A percentile compares a stretch with the other conserved stretches of the same genome.
Conservation (phyloP, 1,284 basidiomycete genomes). For the Mycena sp. region DNA sequence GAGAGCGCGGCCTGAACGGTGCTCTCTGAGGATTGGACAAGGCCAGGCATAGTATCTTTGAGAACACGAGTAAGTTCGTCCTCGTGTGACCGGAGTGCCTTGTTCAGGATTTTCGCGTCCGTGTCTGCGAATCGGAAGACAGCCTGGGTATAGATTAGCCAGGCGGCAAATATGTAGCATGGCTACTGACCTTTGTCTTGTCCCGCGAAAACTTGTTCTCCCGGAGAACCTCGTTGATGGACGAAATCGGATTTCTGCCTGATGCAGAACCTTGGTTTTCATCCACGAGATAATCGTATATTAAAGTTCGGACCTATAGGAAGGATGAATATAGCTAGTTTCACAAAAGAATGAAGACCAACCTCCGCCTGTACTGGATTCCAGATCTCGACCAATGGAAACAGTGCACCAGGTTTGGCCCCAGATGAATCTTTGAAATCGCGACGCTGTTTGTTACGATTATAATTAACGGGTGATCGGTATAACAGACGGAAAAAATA, state of each 20-base stretch:
- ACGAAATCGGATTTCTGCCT: conserved; percentile 88
- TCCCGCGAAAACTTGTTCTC: conserved; percentile 85
- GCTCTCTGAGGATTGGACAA: conserved; percentile 80
- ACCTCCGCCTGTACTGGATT: conserved; percentile 92
- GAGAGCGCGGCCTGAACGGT: conserved; percentile 71
- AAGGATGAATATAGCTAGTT: conserved; percentile 29
- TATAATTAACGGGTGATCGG: conserved; percentile 12
- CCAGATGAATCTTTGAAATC: conserved; percentile 89
- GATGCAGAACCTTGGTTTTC: conserved; percentile 84
- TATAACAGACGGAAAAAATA: conserved; percentile 33
- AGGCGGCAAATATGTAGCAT: neutral
- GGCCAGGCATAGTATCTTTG: conserved; percentile 92
- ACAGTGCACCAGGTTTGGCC: conserved; percentile 76
- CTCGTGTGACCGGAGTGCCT: conserved; percentile 82
- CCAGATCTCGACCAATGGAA: conserved; percentile 93
- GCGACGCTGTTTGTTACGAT: conserved; percentile 66
- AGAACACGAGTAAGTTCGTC: conserved; percentile 88
- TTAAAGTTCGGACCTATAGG: conserved; percentile 81
- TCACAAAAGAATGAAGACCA: conserved; percentile 28
- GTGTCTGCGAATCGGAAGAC: conserved; percentile 94
- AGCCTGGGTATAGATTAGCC: conserved; percentile 56
- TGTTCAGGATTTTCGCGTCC: conserved; percentile 77
- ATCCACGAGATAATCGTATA: conserved; percentile 92
- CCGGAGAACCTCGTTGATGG: conserved; percentile 95
- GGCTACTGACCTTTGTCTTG: conserved; percentile 72